phyloP scores from a whole-genome alignment of 331 rosid genomes.

The Arachis monticola region DNA sequence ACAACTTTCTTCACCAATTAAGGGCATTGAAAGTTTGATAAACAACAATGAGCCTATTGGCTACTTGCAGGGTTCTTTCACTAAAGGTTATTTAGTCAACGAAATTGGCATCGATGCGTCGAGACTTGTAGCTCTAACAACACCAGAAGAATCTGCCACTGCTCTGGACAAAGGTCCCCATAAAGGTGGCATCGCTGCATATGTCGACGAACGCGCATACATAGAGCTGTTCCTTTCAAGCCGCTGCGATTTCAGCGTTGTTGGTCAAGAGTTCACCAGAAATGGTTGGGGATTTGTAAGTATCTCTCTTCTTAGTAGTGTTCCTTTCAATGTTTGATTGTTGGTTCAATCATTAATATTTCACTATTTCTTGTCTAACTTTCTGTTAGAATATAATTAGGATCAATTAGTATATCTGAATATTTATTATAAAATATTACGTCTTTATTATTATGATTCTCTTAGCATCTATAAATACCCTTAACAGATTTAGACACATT shows the following conservation, averaged over 20 bases:
- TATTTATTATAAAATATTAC: too few relatives aligned
- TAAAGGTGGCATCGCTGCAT: slow-evolving; percentile 77
- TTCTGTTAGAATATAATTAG: too few relatives aligned
- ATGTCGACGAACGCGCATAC: slow-evolving; percentile 76
- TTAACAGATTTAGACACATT: too few relatives aligned
- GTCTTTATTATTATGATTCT: too few relatives aligned
- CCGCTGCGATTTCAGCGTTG: slow-evolving; percentile 62
- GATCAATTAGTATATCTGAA: too few relatives aligned
- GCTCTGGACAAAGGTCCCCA: slow-evolving; percentile 68
- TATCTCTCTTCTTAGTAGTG: slow-evolving; percentile 29
- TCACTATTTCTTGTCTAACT: not conserved
- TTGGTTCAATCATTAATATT: not conserved
- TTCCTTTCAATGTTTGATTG: not conserved
- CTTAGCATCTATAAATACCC: too few relatives aligned
- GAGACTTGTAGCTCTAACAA: slow-evolving; percentile 65
- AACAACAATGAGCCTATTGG: slow-evolving; percentile 66
- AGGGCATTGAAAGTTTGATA: slow-evolving; percentile 68
- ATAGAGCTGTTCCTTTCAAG: slow-evolving; percentile 79
- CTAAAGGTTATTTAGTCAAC: slow-evolving; percentile 53
- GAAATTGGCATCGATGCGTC: slow-evolving; percentile 63
- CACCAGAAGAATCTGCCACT: slow-evolving; percentile 57
- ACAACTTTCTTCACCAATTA: slow-evolving; percentile 69
- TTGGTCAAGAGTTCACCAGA: slow-evolving; percentile 85
- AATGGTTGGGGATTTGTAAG: slow-evolving; percentile 95
- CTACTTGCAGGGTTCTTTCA: slow-evolving; percentile 76